These are phyloP conservation scores for Xylaria castorea DNA, from an alignment of 495 filamentous ascomycete genomes.

Conservation along the genomic window DNA sequence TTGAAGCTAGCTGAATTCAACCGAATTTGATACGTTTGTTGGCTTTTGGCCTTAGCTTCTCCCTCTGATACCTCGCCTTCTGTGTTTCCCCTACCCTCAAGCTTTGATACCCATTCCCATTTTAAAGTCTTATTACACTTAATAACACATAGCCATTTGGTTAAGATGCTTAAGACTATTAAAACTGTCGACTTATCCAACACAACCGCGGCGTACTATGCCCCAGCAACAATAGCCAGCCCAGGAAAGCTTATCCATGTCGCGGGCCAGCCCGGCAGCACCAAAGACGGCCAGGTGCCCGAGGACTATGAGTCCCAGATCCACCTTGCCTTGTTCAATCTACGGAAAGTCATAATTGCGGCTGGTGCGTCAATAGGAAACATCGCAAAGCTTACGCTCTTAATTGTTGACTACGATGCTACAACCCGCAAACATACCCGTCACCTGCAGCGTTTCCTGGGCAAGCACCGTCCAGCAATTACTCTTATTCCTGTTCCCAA, in stretches of 20 bases:
- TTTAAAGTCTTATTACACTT: too few relatives aligned
- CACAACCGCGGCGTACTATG: background rate
- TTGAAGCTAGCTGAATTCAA: too few relatives aligned
- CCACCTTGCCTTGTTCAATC: slow-evolving; percentile 43
- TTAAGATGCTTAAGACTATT: background rate
- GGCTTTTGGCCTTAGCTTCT: too few relatives aligned
- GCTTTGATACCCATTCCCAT: too few relatives aligned
- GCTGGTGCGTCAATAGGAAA: background rate
- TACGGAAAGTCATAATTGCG: slow-evolving; percentile 23
- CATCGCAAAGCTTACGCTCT: background rate
- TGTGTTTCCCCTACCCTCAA: too few relatives aligned
- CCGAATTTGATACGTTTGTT: too few relatives aligned
- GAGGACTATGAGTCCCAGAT: slow-evolving; percentile 42
- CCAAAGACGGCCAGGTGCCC: slow-evolving; percentile 34
- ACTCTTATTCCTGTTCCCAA: background rate
- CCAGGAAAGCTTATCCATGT: slow-evolving; percentile 26
- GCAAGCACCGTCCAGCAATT: background rate
- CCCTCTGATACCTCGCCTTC: too few relatives aligned
- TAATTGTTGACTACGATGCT: background rate
- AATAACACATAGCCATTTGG: background rate
- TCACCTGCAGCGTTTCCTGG: background rate
- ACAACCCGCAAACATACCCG: background rate
- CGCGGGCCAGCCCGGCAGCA: slow-evolving; percentile 40
- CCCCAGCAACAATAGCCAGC: slow-evolving; percentile 36
- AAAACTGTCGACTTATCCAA: background rate